phyloP scores from a whole-genome alignment of 768 basidiomycete genomes.

The Boletus rufocinnamomeus region DNA sequence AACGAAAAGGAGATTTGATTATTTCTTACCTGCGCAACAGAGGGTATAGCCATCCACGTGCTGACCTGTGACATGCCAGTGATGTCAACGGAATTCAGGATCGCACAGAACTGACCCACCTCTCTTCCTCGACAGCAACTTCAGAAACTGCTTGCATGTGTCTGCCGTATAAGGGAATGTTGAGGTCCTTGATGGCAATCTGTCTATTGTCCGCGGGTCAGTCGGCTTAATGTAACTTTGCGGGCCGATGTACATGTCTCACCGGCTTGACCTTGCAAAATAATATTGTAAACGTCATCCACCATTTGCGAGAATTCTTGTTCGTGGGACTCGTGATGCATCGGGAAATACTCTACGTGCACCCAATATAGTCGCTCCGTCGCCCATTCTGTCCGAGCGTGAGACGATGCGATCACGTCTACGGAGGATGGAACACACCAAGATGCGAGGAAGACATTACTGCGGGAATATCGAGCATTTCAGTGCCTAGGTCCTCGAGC shows the following conservation, averaged over 20 bases:
- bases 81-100: neutral
- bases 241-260: conserved; percentile 4
- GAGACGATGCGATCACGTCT: conserved; percentile 3
- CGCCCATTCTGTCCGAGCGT: conserved; percentile 38
- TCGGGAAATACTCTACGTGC: conserved; percentile 64
- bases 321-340: conserved; percentile 49
- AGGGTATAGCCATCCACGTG: conserved; percentile 45
- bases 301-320: conserved; percentile 38
- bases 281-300: conserved; percentile 54
- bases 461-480: conserved; percentile 44
- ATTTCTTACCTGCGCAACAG: conserved; percentile 44
- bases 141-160: conserved; percentile 49
- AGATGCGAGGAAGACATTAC: conserved; percentile 55
- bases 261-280: conserved; percentile 61
- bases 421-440: conserved; percentile 39
- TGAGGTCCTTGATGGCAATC: conserved; percentile 58
- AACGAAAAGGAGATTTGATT: neutral
- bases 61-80: conserved; percentile 30
- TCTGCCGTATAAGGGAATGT: conserved; percentile 58
- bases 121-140: conserved; percentile 48
- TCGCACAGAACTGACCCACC: conserved; percentile 33
- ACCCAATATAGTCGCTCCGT: conserved; percentile 60
- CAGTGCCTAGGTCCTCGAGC: conserved; percentile 48
- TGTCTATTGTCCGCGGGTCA: conserved; percentile 41
- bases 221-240: neutral